Evolutionary conservation across 2,329 filamentous ascomycete genomes (phyloP).

Genomic region (Plenodomus biglobosus): DNA sequence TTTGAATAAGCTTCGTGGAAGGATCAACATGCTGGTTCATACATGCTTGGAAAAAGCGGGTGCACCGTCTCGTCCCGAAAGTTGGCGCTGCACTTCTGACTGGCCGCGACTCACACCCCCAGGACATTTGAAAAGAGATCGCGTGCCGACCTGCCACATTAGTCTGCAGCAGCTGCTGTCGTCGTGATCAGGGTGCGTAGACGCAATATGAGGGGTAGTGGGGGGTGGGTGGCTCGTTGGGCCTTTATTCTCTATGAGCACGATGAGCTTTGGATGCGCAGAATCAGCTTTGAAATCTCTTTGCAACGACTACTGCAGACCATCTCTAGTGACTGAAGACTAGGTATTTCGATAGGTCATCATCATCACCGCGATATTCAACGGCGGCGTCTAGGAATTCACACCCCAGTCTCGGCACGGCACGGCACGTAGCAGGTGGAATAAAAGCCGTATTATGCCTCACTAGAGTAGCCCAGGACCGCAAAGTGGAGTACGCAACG

Average conservation of each 20-base stretch:
- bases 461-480: background rate
- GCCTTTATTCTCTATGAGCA: no score
- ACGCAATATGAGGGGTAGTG: background rate
- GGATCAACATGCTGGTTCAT: background rate
- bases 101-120: background rate
- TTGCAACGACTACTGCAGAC: no score
- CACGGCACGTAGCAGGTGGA: background rate
- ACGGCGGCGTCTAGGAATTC: background rate
- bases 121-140: background rate
- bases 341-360: no score
- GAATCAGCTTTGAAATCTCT: no score
- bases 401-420: background rate
- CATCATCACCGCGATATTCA: background rate
- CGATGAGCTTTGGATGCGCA: no score
- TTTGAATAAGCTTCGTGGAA: background rate
- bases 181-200: background rate
- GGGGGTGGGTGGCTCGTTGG: no score
- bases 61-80: background rate
- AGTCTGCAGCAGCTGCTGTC: background rate
- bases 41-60: background rate
- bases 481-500: background rate
- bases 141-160: conserved; percentile 10
- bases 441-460: background rate
- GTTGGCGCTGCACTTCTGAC: background rate
- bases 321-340: no score